Evolutionary conservation across 768 basidiomycete genomes (phyloP).

Genomic region (Tricholoma bakamatsutake): DNA sequence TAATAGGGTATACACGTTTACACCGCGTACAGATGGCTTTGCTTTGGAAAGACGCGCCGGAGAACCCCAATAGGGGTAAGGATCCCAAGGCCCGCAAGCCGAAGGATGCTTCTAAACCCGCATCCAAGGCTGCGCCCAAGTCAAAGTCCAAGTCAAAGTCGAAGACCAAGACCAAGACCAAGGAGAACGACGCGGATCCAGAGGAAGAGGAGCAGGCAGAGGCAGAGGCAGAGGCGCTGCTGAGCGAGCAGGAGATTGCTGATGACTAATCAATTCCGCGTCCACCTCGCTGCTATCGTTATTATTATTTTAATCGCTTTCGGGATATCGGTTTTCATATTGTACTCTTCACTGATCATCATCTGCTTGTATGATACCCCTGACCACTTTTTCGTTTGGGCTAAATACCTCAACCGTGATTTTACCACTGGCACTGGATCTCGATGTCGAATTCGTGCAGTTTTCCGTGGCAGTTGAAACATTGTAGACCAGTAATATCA

Average conservation of each 20-base stretch:
- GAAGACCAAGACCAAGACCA: conserved; percentile 13
- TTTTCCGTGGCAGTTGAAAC: no score
- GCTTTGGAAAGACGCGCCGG: conserved; percentile 53
- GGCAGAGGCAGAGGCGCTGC: background rate
- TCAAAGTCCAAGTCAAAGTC: background rate
- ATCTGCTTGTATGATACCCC: no score
- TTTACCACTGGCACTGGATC: no score
- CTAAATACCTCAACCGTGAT: no score
- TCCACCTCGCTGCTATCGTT: background rate
- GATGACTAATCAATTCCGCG: background rate
- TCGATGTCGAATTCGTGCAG: no score
- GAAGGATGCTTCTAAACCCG: conserved; percentile 29
- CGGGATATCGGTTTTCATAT: no score
- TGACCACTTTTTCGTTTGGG: no score
- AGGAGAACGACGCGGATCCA: conserved; percentile 9
- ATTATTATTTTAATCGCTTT: background rate
- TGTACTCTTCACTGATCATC: no score
- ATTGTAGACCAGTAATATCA: no score
- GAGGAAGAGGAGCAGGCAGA: conserved; percentile 10
- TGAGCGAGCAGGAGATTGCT: background rate
- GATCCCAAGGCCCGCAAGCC: conserved; percentile 41
- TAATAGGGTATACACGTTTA: background rate
- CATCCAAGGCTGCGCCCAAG: conserved; percentile 3
- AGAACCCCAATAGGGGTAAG: conserved; percentile 60
- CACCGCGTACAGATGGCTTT: conserved; percentile 39